phyloP scores from a whole-genome alignment of 257 asterid genomes.

The Linaria vulgaris region DNA sequence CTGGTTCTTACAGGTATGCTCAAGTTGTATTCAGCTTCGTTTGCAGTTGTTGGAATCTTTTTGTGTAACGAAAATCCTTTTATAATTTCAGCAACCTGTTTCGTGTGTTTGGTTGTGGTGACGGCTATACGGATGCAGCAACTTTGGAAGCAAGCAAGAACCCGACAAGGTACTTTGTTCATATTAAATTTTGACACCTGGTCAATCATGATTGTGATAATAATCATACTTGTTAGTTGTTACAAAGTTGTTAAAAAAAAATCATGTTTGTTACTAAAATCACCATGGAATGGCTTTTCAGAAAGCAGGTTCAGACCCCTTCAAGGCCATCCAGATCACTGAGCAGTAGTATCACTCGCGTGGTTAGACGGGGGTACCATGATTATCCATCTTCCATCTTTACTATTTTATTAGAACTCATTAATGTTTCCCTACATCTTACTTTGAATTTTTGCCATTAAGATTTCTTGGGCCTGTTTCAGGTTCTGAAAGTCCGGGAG shows the following conservation, averaged over 20 bases:
- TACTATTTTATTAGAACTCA: too few species aligned
- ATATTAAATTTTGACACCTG: conserved; percentile 9
- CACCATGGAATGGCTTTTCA: conserved; percentile 27
- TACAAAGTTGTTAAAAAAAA: too few species aligned
- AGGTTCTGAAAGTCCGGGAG: conserved; percentile 85
- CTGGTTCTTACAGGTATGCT: conserved; percentile 95
- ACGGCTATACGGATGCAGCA: conserved; percentile 67
- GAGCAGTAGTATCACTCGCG: conserved; percentile 83
- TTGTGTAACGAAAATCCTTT: conserved; percentile 14
- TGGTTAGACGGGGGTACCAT: conserved; percentile 67
- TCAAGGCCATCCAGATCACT: conserved; percentile 88
- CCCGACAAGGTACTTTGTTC: conserved; percentile 56
- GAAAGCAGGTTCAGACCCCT: conserved; percentile 93
- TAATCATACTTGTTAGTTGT: conserved; percentile 15
- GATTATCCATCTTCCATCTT: conserved; percentile 4
- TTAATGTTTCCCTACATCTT: too few species aligned
- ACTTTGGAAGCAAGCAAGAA: conserved; percentile 82
- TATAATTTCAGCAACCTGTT: conserved; percentile 61
- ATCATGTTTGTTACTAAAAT: conserved; percentile 21
- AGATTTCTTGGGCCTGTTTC: too few species aligned
- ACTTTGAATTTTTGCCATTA: too few species aligned
- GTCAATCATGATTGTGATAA: conserved; percentile 5
- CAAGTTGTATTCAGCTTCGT: neutral
- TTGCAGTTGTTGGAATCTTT: neutral
- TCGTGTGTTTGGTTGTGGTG: conserved; percentile 70